Conservation (phyloP, 305 asterid genomes). For the Nicotiana rustica region DNA sequence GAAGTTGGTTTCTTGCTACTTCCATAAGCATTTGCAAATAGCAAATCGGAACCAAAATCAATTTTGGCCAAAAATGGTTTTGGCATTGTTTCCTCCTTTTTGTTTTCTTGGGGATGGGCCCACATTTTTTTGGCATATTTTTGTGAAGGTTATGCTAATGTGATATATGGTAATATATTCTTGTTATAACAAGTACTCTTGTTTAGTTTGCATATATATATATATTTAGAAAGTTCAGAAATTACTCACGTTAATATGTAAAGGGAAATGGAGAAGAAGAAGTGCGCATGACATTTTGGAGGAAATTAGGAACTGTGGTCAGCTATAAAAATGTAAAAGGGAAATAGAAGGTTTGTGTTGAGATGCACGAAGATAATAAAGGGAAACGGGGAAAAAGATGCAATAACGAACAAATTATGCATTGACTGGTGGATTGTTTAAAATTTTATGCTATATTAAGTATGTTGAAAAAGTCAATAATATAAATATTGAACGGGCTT, state of each 20-base stretch:
- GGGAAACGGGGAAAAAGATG: not conserved
- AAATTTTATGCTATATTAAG: not conserved
- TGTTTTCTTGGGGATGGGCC: too few species aligned
- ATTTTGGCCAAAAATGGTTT: too few species aligned
- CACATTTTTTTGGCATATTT: not conserved
- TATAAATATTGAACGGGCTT: not conserved
- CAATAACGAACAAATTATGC: not conserved
- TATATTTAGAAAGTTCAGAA: not conserved
- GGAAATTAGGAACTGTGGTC: not conserved
- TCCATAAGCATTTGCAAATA: too few species aligned
- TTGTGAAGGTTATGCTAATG: not conserved
- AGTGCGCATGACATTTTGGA: not conserved
- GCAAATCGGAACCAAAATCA: too few species aligned
- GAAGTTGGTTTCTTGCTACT: too few species aligned
- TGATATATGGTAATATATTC: not conserved
- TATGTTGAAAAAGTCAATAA: not conserved
- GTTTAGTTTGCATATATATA: too few species aligned
- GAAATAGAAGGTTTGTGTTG: not conserved
- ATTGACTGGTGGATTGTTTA: not conserved
- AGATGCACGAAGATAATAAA: not conserved
- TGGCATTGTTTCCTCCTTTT: too few species aligned
- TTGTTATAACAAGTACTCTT: too few species aligned
- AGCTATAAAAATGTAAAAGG: not conserved
- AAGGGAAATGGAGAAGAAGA: not conserved
- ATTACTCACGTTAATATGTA: not conserved